Evolutionary conservation across 2,329 filamentous ascomycete genomes (phyloP).

Genomic region (Reticulascus tulasneorum): DNA sequence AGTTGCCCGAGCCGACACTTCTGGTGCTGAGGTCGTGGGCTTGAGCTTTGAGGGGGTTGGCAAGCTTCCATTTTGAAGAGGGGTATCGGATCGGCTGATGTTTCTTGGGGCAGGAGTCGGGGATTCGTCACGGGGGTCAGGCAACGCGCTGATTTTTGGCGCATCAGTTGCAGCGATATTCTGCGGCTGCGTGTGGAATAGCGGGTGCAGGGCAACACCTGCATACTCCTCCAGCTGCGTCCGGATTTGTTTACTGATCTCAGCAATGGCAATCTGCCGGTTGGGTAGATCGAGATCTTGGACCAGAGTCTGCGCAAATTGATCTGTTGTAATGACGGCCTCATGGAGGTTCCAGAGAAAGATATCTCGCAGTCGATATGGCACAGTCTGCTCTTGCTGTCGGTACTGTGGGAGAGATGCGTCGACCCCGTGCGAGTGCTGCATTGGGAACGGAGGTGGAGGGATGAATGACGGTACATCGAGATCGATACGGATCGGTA

Average conservation of each 20-base stretch:
- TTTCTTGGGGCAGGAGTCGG: constrained; percentile 28
- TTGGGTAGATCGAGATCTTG: constrained; percentile 91
- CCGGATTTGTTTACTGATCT: constrained; percentile 91
- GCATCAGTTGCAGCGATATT: constrained; percentile 18
- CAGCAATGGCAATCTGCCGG: constrained; percentile 61
- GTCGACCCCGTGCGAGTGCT: constrained; percentile 53
- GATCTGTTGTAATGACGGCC: constrained; percentile 86
- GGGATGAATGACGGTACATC: constrained; percentile 79
- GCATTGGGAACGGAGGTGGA: constrained; percentile 59
- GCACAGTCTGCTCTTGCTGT: constrained; percentile 72
- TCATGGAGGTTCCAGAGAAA: constrained; percentile 98
- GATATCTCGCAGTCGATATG: constrained; percentile 88
- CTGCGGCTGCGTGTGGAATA: constrained; percentile 66
- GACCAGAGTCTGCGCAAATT: constrained; percentile 87
- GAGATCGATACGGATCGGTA: constrained; percentile 94
- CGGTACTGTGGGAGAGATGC: constrained; percentile 75
- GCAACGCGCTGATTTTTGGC: constrained; percentile 22
- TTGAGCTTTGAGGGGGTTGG: constrained; percentile 45
- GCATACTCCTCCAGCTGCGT: constrained; percentile 96
- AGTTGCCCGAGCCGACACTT: constrained; percentile 67
- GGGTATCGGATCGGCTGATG: constrained; percentile 53
- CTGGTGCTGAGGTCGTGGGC: constrained; percentile 40
- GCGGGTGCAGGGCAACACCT: constrained; percentile 84
- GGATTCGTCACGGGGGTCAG: constrained; percentile 35
- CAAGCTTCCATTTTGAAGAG: constrained; percentile 45